Conservation (phyloP, 1,284 basidiomycete species). For the Phellopilus nigrolimitatus region DNA sequence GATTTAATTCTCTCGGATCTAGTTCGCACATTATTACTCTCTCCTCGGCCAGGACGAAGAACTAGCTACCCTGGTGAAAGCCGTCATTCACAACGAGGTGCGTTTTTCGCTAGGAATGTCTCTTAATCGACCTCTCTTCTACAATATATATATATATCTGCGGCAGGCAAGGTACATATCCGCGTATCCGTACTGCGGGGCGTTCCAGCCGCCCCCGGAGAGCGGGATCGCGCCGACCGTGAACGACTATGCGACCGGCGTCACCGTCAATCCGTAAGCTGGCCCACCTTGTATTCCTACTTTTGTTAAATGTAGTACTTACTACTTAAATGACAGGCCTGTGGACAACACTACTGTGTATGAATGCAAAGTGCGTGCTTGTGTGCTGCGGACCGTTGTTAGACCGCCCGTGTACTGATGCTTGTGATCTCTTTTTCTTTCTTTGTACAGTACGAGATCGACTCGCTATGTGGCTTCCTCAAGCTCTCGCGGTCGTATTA, state of each 20-base stretch:
- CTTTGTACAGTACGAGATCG: slow-evolving; percentile 58
- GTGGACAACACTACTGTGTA: slow-evolving; percentile 66
- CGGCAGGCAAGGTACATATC: slow-evolving; percentile 59
- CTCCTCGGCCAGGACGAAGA: slow-evolving; percentile 53
- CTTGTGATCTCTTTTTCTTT: neutral
- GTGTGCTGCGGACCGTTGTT: too few relatives aligned
- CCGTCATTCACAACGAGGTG: slow-evolving; percentile 67
- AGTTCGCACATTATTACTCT: slow-evolving; percentile 66
- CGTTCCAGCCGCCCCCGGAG: slow-evolving; percentile 73
- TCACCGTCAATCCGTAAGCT: slow-evolving; percentile 65
- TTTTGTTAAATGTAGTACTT: slow-evolving; percentile 1
- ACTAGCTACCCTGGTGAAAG: slow-evolving; percentile 61
- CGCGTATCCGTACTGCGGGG: slow-evolving; percentile 68
- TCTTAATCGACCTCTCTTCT: too few relatives aligned
- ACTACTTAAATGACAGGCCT: slow-evolving; percentile 37
- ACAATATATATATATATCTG: too few relatives aligned
- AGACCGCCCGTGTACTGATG: too few relatives aligned
- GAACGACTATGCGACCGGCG: slow-evolving; percentile 61
- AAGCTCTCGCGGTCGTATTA: slow-evolving; percentile 73
- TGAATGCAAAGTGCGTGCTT: slow-evolving; percentile 63
- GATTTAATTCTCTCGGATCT: neutral
- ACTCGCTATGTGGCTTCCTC: slow-evolving; percentile 70
- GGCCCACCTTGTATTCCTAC: neutral
- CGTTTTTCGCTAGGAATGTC: neutral
- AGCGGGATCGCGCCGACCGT: slow-evolving; percentile 56